Base-by-base conservation (phyloP, 2,329 filamentous ascomycete genomes). In the Sordariomycetes sp. region DNA sequence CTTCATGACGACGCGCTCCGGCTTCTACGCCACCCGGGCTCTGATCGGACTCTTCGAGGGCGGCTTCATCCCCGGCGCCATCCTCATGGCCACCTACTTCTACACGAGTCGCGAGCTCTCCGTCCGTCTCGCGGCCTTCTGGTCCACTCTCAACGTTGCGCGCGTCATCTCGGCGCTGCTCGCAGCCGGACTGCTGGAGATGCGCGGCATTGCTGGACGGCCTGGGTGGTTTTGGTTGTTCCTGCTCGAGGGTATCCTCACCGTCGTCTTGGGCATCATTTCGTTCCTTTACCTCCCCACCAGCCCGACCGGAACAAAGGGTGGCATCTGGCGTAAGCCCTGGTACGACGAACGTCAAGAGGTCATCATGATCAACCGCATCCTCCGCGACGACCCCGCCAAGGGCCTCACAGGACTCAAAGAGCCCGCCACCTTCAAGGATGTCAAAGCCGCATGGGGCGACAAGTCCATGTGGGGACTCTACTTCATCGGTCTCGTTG, bases 21-120 rank as follows among this genome's bases (percentile, higher is more conserved):
- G 56, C 5, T 76, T 71, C 47, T 63, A 73, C 34, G 50, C 63
- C 4, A 70, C 68, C 0, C 60, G 72, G 2, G 61, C 71, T 4
- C 45, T 75, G 11, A 65, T 76, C 12, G 71, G 71, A 1, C 47
- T 68, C 3, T 70, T 63, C 32, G 69, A 75, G 43, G 68, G 68
- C 10, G 72, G 72, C 4, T 76, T 75, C 42, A 75, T 76, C 33
- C 72, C 72, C 3, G 70, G 68, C 42, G 70, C 68, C 9, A 72
- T 82, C 32, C 60, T 81, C 2, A 84, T 82, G 50, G 63, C 82
- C 2, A 77, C 73, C 3, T 86, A 86, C 53, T 86, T 81, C 55
- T 86, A 84, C 59, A 85, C 71, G 4, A 73, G 72, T 2, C 66
- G 64, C 34, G 82, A 86, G 48, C 58, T 86, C 1, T 77, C 80